Base-by-base conservation (phyloP, 768 basidiomycete genomes). In the Pilatotrama ljubarskyi region DNA sequence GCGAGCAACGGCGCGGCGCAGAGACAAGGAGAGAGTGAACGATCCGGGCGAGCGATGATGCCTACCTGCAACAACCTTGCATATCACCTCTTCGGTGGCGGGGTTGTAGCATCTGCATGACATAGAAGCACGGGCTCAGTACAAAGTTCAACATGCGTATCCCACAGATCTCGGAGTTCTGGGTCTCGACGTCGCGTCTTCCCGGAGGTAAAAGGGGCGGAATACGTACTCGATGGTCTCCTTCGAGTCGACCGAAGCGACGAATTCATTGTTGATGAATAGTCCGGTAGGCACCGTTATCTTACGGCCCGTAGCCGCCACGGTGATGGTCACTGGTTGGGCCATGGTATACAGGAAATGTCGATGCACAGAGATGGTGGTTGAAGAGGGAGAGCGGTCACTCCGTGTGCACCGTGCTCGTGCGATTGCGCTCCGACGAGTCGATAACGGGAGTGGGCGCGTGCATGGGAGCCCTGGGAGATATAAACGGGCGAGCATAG, bases 261-360 rank as follows among this genome's bases (percentile, higher is more conserved):
- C 88, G 68, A 93, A 95, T 69, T 93, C 82, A 71, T 92, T 93
- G 78, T 95, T 87, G 75, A 98, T 95, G 78, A 92, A 98, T 24
- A 96, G 80, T 17, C 93, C 93, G 7, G 90, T 92, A 10, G 87
- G 87, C 37, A 95, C 79, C 36, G 77, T 76, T 50, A 92, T 77
- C 67, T 76, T 70, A 42, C 64, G 65, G 56, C 68, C 69, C 5
- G 69, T 66, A 5, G 63, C 59, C 17, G 73, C 64, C n/a, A 73
- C 47, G 35, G 66, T 59, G 29, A 75, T 43, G 38, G 69, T 63
- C 35, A 66, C 58, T 47, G 64, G 35, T 37, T 59, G 59, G 6
- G 64, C 64, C 66, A 68, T 68, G 60, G 59, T 66, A 14, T 51
- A 59, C 41, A 51, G 36, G 44, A 20, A 38, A 51, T 35, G 52